Conservation (phyloP, 352 stramenopile genomes). For the Thalassiosira ordinaria region DNA sequence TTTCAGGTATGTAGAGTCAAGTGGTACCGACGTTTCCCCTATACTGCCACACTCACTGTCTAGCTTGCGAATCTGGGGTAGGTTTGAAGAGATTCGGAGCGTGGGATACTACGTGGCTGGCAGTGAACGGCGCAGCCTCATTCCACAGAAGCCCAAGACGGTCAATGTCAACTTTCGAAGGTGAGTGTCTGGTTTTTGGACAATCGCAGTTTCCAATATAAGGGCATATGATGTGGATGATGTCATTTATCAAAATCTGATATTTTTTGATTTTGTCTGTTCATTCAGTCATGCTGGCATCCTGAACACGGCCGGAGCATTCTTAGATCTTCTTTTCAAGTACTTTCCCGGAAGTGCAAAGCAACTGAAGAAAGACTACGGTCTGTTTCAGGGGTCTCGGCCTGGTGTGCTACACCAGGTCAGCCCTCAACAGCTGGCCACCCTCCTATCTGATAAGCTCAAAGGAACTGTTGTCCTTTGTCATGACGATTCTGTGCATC, state of each 20-base stretch:
- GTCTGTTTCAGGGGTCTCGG: slow-evolving; percentile 62
- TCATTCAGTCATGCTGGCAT: slow-evolving; percentile 61
- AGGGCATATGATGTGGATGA: too few species aligned
- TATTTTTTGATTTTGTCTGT: too few species aligned
- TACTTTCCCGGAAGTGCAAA: slow-evolving; percentile 66
- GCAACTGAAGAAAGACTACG: slow-evolving; percentile 59
- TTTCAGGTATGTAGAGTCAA: too few species aligned
- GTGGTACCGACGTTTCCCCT: too few species aligned
- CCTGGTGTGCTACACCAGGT: slow-evolving; percentile 64
- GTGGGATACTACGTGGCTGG: slow-evolving; percentile 59
- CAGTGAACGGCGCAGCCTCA: slow-evolving; percentile 39
- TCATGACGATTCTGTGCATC: slow-evolving; percentile 44
- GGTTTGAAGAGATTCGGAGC: slow-evolving; percentile 79
- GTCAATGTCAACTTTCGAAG: slow-evolving; percentile 71
- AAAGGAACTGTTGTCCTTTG: slow-evolving; percentile 59
- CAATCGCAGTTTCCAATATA: too few species aligned
- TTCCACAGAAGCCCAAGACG: slow-evolving; percentile 62
- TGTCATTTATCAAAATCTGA: too few species aligned
- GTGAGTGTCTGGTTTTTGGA: too few species aligned
- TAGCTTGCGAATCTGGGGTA: too few species aligned
- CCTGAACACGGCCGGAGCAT: slow-evolving; percentile 43
- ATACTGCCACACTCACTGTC: too few species aligned
- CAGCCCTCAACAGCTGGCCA: slow-evolving; percentile 28
- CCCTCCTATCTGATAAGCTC: slow-evolving; percentile 55
- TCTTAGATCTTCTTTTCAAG: slow-evolving; percentile 61